A percentile compares a stretch with the other conserved stretches of the same genome.
Conservation (phyloP, 2,329 filamentous ascomycete species). For the Penicillium sp. region DNA sequence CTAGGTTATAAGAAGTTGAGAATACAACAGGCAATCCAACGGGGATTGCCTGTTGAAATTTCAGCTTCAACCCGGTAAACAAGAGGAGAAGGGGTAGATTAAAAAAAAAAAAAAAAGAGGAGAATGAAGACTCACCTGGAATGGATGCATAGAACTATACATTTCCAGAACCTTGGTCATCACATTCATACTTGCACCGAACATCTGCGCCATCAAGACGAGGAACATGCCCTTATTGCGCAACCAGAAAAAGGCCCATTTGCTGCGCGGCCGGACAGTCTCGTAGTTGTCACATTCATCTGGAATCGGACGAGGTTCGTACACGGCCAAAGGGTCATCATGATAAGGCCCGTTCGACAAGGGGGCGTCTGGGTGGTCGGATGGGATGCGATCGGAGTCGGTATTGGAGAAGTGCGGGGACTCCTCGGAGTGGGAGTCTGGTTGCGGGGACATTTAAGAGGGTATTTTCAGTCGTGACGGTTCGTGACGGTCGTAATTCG, state of each 20-base stretch:
- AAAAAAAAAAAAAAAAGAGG: background rate
- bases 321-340: slow-evolving; percentile 16
- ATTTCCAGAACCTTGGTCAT: slow-evolving; percentile 72
- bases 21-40: background rate
- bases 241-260: slow-evolving; percentile 47
- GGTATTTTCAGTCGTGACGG: background rate
- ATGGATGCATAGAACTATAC: slow-evolving; percentile 70
- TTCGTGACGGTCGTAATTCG: background rate
- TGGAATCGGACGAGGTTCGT: slow-evolving; percentile 19
- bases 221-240: slow-evolving; percentile 70
- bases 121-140: slow-evolving; percentile 54
- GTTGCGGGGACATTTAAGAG: background rate
- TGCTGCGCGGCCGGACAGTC: background rate
- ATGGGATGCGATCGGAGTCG: background rate
- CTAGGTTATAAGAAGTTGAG: background rate
- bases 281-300: slow-evolving; percentile 5
- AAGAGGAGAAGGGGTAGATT: too few relatives aligned
- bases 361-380: slow-evolving; percentile 20
- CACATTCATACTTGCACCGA: slow-evolving; percentile 83
- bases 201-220: slow-evolving; percentile 73
- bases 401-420: background rate
- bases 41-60: too few relatives aligned
- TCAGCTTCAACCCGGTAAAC: too few relatives aligned
- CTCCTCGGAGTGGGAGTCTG: background rate
- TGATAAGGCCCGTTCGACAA: slow-evolving; percentile 10